Percentiles rank a stretch among this genome's conserved stretches.
These are phyloP conservation scores for Debaryomycetaceae sp. DNA, from an alignment of 1,139 yeast genomes.

Conservation along the genomic window DNA sequence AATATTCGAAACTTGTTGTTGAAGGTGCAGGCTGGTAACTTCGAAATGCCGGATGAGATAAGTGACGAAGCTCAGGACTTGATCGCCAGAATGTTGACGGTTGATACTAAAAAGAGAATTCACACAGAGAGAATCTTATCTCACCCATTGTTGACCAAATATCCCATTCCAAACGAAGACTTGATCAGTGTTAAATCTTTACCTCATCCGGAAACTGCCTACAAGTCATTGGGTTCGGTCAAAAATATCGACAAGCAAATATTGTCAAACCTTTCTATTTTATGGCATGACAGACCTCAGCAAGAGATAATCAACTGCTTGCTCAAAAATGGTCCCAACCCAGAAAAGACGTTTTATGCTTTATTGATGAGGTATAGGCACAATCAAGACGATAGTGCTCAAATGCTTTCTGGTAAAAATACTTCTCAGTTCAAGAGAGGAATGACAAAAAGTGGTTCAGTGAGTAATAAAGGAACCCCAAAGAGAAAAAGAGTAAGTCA, in stretches of 20 bases:
- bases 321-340: conserved; percentile 54
- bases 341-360: conserved; percentile 76
- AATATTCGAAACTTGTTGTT: conserved; percentile 65
- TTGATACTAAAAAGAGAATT: conserved; percentile 74
- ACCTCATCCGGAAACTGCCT: conserved; percentile 63
- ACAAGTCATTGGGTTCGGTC: conserved; percentile 44
- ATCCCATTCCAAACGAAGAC: conserved; percentile 51
- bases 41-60: conserved; percentile 67
- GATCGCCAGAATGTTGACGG: conserved; percentile 66
- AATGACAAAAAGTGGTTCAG: conserved; percentile 18
- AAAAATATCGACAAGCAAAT: conserved; percentile 60
- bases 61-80: conserved; percentile 70
- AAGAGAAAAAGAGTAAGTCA: conserved; percentile 45
- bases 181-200: conserved; percentile 50
- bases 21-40: conserved; percentile 73
- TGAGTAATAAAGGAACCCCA: conserved; percentile 27
- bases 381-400: conserved; percentile 35
- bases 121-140: conserved; percentile 69
- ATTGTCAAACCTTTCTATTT: conserved; percentile 61
- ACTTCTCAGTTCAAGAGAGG: conserved; percentile 13
- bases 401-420: conserved; percentile 11
- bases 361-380: conserved; percentile 55
- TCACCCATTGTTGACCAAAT: conserved; percentile 72
- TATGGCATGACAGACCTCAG: conserved; percentile 70
- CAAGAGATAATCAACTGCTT: conserved; percentile 54